A percentile compares a stretch with the other conserved stretches of the same genome.
These are phyloP conservation scores for Thalassiosira profunda DNA, from an alignment of 108 stramenopile genomes.

Conservation along the genomic window DNA sequence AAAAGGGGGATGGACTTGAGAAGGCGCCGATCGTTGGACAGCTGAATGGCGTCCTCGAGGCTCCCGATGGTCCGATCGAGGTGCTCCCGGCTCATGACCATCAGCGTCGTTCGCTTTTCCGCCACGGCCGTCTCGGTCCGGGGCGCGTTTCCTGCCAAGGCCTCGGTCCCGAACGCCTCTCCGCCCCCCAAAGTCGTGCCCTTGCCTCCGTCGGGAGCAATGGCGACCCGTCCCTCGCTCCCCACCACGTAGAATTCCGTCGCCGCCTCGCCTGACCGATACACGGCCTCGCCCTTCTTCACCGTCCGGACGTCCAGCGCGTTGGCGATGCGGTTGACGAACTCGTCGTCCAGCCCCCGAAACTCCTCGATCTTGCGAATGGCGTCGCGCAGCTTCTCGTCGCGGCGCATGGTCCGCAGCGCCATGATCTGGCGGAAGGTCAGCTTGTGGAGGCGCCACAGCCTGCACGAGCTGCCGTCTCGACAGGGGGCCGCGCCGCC, in stretches of 20 bases:
- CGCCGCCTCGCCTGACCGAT: constrained; percentile 58
- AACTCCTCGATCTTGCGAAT: constrained; percentile 59
- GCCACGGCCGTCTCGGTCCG: constrained; percentile 80
- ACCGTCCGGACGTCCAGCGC: constrained; percentile 59
- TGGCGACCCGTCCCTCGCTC: constrained; percentile 73
- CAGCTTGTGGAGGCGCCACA: constrained; percentile 80
- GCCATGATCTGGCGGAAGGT: constrained; percentile 85
- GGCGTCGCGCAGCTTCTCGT: constrained; percentile 71
- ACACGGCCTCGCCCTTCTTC: constrained; percentile 63
- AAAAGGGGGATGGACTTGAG: constrained; percentile 54
- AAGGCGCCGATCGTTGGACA: constrained; percentile 46
- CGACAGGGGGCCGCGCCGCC: constrained; percentile 9
- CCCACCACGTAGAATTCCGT: constrained; percentile 79
- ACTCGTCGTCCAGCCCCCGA: constrained; percentile 55
- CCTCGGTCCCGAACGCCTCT: constrained; percentile 47
- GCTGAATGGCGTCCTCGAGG: constrained; percentile 41
- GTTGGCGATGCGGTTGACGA: constrained; percentile 57
- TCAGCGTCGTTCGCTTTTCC: constrained; percentile 39
- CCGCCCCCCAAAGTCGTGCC: constrained; percentile 33
- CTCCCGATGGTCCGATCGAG: constrained; percentile 73
- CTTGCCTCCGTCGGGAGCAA: constrained; percentile 45
- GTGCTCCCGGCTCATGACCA: constrained; percentile 55
- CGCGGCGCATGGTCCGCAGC: constrained; percentile 56
- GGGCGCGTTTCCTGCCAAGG: constrained; percentile 37
- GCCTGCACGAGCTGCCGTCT: constrained; percentile 16